These are phyloP conservation scores for Podospora sp. DNA, from an alignment of 495 filamentous ascomycete species.

Conservation along the genomic window DNA sequence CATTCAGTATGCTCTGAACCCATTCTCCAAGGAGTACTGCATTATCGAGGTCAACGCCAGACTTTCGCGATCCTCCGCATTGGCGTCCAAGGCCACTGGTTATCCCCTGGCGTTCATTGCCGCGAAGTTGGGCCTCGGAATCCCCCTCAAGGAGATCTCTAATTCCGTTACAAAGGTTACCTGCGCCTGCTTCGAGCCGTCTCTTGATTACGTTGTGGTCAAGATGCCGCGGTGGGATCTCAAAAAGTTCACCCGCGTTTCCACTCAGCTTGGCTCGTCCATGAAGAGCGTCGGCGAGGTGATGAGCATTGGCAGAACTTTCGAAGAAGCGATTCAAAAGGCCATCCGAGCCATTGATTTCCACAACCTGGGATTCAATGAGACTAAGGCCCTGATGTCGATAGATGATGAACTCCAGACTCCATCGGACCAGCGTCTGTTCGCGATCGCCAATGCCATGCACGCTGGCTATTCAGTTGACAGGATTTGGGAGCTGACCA, in stretches of 20 bases:
- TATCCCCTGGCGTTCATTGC: constrained; percentile 96
- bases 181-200: constrained; percentile 98
- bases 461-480: constrained; percentile 88
- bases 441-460: constrained; percentile 98
- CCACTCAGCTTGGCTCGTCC: constrained; percentile 89
- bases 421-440: constrained; percentile 94
- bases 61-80: constrained; percentile 89
- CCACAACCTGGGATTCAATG: constrained; percentile 93
- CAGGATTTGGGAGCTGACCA: constrained; percentile 96
- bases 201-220: constrained; percentile 96
- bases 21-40: constrained; percentile 95
- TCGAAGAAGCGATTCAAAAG: constrained; percentile 98
- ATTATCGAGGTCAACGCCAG: constrained; percentile 99
- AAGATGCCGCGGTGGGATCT: constrained; percentile 99
- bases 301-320: constrained; percentile 95
- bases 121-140: constrained; percentile 90
- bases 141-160: constrained; percentile 93
- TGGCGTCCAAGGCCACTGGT: constrained; percentile 95
- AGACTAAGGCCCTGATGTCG: constrained; percentile 88
- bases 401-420: constrained; percentile 96
- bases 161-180: constrained; percentile 97
- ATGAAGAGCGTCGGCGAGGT: constrained; percentile 99
- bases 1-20: constrained; percentile 97
- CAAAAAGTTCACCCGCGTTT: constrained; percentile 97
- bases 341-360: constrained; percentile 94